Conservation (phyloP, 2,329 filamentous ascomycete species). For the Bipolaris sorokiniana region DNA sequence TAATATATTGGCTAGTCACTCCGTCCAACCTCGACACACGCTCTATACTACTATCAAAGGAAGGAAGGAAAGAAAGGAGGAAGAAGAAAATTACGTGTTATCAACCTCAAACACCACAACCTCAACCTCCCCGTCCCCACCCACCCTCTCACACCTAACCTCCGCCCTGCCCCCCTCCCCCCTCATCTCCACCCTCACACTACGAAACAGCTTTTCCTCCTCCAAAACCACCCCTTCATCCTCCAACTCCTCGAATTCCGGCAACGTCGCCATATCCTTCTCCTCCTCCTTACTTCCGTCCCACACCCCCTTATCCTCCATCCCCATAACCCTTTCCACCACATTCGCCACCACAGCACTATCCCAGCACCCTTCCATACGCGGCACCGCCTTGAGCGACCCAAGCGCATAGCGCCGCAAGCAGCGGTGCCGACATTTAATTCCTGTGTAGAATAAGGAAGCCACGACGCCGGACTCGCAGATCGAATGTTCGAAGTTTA, state of each 20-base stretch:
- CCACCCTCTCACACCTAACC: not conserved
- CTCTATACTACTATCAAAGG: not conserved
- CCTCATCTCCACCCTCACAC: not conserved
- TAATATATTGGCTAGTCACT: too few species aligned
- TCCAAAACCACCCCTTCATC: not conserved
- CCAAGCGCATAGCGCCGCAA: conserved; percentile 51
- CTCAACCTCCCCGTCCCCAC: not conserved
- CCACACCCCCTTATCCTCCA: conserved; percentile 1
- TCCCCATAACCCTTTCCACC: conserved; percentile 9
- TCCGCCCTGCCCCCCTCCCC: not conserved
- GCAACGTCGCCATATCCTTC: not conserved
- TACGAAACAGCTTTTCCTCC: not conserved
- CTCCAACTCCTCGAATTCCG: not conserved
- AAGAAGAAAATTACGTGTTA: not conserved
- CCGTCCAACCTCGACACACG: not conserved
- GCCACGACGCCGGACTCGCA: conserved; percentile 27
- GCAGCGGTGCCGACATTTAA: conserved; percentile 55
- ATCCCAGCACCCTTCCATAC: conserved; percentile 56
- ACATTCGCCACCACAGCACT: conserved; percentile 11
- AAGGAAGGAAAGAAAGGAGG: too few species aligned
- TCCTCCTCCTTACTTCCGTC: not conserved
- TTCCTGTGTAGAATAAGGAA: conserved; percentile 31
- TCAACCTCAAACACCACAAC: not conserved
- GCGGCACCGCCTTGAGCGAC: conserved; percentile 37
- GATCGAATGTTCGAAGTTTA: conserved; percentile 7